Conservation (phyloP, 1,139 yeast species). For the Protomyces pachydermus region DNA sequence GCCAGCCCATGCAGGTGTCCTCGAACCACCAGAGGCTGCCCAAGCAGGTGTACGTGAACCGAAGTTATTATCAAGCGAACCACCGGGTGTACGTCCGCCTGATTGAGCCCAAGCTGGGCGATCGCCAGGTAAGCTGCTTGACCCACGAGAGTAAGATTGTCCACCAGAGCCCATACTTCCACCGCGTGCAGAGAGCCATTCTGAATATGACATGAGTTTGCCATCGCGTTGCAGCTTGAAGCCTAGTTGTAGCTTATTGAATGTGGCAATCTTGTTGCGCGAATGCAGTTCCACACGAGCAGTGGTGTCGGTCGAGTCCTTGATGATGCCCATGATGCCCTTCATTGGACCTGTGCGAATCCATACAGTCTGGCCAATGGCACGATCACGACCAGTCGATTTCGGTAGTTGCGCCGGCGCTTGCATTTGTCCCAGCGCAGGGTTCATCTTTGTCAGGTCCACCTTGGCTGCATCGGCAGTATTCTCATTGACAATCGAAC, state of each 20-base stretch:
- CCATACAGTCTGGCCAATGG: slow-evolving; percentile 76
- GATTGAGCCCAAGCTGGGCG: slow-evolving; percentile 36
- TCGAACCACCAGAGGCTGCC: slow-evolving; percentile 49
- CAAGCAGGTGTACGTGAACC: slow-evolving; percentile 58
- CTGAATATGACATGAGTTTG: slow-evolving; percentile 67
- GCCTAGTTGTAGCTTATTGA: slow-evolving; percentile 69
- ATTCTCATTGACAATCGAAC: slow-evolving; percentile 73
- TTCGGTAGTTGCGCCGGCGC: slow-evolving; percentile 49
- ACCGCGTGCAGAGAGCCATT: slow-evolving; percentile 58
- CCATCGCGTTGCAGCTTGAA: slow-evolving; percentile 50
- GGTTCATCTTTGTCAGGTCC: slow-evolving; percentile 22
- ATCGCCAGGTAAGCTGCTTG: slow-evolving; percentile 33
- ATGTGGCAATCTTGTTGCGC: slow-evolving; percentile 80
- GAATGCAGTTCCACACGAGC: slow-evolving; percentile 94
- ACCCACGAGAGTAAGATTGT: slow-evolving; percentile 32
- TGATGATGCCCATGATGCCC: slow-evolving; percentile 89
- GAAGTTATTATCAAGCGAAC: slow-evolving; percentile 33
- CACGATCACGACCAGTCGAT: slow-evolving; percentile 70
- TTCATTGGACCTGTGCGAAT: slow-evolving; percentile 83
- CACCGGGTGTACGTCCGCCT: slow-evolving; percentile 37
- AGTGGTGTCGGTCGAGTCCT: slow-evolving; percentile 83
- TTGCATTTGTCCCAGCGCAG: slow-evolving; percentile 39
- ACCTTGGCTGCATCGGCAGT: slow-evolving; percentile 44
- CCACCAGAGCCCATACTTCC: slow-evolving; percentile 34
- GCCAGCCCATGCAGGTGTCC: slow-evolving; percentile 51